These are phyloP conservation scores for Phaeosphaeria sp. DNA, from an alignment of 2,329 filamentous ascomycete species.

Conservation along the genomic window DNA sequence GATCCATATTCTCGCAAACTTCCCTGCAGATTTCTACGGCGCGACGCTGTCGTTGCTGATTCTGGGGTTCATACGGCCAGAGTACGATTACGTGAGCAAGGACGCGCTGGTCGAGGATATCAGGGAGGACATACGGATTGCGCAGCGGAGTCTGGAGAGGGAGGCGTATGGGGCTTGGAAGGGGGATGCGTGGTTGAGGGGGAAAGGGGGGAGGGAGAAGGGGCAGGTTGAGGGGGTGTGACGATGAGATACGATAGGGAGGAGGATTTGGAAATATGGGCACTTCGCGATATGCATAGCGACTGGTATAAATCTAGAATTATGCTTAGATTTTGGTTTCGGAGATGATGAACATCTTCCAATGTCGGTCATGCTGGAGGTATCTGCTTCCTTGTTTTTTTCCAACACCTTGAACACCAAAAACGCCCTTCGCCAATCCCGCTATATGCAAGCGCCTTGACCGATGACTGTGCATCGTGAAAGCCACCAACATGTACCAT, in stretches of 20 bases:
- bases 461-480: not conserved
- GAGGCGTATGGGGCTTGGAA: conserved; percentile 64
- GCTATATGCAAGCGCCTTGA: not conserved
- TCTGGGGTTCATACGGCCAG: conserved; percentile 85
- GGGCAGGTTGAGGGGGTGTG: conserved; percentile 19
- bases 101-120: conserved; percentile 91
- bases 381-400: not conserved
- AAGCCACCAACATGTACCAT: not conserved
- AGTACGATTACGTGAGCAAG: conserved; percentile 84
- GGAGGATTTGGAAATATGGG: not conserved
- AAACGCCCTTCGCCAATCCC: not conserved
- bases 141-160: conserved; percentile 73
- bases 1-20: conserved; percentile 84
- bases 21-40: conserved; percentile 84
- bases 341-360: not conserved
- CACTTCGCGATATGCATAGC: not conserved
- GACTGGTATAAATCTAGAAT: conserved; percentile 16
- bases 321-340: not conserved
- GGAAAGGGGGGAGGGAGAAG: conserved; percentile 15
- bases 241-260: not conserved
- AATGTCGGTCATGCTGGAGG: not conserved
- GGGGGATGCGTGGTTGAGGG: conserved; percentile 51
- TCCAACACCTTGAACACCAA: not conserved
- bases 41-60: conserved; percentile 79
- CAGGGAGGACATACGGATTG: conserved; percentile 84